Evolutionary conservation across 148 eudicot species (phyloP), one percentile per base, ranked within the genome.

Genomic region (Salicornia ramosissima): DNA sequence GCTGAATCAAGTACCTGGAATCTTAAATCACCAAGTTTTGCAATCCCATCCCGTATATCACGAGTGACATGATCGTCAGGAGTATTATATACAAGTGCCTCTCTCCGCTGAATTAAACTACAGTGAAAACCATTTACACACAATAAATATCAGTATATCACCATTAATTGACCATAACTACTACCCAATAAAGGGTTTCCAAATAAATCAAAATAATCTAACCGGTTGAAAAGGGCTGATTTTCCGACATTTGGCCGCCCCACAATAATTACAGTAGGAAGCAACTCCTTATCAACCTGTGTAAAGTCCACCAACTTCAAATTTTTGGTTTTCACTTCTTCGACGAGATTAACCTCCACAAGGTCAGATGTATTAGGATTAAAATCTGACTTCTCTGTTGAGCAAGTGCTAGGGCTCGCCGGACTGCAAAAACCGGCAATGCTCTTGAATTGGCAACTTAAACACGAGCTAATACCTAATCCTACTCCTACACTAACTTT

Each of bases 161-260:
- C 3, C 33, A n/a, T 25, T 31, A 62, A 15, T 22, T 56, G 29
- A 19, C 12, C 24, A 64, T 62, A 68, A 6, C 68, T 57, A 53
- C 24, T n/a, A 66, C 36, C 50, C 28, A 75, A 46, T 5, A 30
- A 46, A 34, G 65, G 65, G 31, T 2, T 7, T 30, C 67, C 43
- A 19, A 50, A 45, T 6, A 19, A 42, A 52, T 0, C 67, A 24
- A 61, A 62, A 21, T 52, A 71, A 73, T 83, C 70, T 72, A 11
- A 94, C 97, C 97, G 92, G 77, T 94, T 94, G 76, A 88, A 94
- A 56, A 94, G 75, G 28, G 99, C 97, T 21, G 99, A 94, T 79
- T 94, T 94, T 31, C 99, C 99, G 43, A 94, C 99, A 81, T 94
- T 94, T 4, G 97, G 99, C 39, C 99, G 87, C 30, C 99, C 99